These are phyloP conservation scores for Pseudoneurospora amorphoporcata DNA, from an alignment of 495 filamentous ascomycete genomes.

Conservation along the genomic window DNA sequence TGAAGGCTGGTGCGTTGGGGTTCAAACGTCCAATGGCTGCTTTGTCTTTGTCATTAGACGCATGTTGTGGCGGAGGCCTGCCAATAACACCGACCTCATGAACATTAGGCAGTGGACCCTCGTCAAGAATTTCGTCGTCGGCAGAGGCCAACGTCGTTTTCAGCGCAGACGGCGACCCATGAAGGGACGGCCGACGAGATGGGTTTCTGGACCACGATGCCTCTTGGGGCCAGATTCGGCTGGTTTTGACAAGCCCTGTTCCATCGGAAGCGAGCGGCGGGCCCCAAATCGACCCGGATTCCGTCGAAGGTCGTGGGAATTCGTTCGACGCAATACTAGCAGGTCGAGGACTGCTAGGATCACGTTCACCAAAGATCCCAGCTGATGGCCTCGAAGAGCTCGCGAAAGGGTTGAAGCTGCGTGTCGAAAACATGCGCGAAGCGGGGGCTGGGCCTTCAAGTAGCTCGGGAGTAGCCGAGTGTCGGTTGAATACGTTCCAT, in stretches of 20 bases:
- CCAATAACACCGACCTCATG: conserved; percentile 41
- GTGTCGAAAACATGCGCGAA: conserved; percentile 27
- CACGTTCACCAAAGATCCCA: conserved; percentile 55
- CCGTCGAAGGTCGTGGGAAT: conserved; percentile 69
- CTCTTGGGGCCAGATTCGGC: conserved; percentile 35
- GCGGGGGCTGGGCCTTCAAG: conserved; percentile 21
- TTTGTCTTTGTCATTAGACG: conserved; percentile 27
- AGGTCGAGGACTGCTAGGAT: conserved; percentile 62
- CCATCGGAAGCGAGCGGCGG: conserved; percentile 17
- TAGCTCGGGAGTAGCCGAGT: conserved; percentile 33
- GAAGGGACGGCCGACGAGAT: conserved; percentile 37
- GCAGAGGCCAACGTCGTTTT: conserved; percentile 41
- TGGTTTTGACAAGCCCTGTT: conserved; percentile 18
- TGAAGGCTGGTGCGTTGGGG: conserved; percentile 41
- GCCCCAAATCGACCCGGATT: conserved; percentile 49
- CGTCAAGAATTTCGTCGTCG: conserved; percentile 40
- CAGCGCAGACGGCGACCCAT: conserved; percentile 38
- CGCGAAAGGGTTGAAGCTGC: conserved; percentile 54
- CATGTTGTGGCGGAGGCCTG: conserved; percentile 34
- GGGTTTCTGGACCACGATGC: conserved; percentile 35
- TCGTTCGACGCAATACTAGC: conserved; percentile 73
- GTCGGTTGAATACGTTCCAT: conserved; percentile 50
- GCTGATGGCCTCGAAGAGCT: conserved; percentile 55
- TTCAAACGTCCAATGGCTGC: conserved; percentile 29
- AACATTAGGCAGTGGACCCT: conserved; percentile 31